These are phyloP conservation scores for Spathaspora hagerdaliae DNA, from an alignment of 805 yeast genomes.

Conservation along the genomic window DNA sequence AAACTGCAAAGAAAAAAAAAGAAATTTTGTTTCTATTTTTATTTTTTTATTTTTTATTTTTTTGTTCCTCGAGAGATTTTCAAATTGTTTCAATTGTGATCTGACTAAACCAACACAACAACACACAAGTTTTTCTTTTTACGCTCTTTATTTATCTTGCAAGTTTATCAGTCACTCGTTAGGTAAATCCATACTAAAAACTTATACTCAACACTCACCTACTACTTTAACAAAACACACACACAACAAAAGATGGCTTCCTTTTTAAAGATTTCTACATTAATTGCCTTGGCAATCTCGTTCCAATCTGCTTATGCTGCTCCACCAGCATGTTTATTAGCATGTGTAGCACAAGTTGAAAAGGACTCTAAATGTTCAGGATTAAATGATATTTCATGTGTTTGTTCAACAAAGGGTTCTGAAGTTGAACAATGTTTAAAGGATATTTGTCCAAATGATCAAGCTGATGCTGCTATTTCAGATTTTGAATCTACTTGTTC, in stretches of 20 bases:
- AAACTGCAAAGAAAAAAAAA: no score
- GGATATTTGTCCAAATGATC: constrained; percentile 63
- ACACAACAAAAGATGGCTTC: constrained; percentile 5
- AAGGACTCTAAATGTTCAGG: constrained; percentile 54
- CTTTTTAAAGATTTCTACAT: constrained; percentile 16
- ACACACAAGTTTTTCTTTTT: no score
- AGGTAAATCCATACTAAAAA: no score
- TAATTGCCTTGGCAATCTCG: constrained; percentile 35
- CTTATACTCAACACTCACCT: neutral
- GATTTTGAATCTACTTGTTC: constrained; percentile 55
- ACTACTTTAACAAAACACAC: neutral
- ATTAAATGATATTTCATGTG: constrained; percentile 62
- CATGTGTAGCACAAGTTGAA: constrained; percentile 75
- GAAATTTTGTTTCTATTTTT: no score
- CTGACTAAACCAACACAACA: no score
- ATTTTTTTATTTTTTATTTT: no score
- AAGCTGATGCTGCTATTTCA: constrained; percentile 52
- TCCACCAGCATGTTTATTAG: constrained; percentile 90
- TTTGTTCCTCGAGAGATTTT: no score
- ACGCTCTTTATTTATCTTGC: no score
- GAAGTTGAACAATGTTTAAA: constrained; percentile 61
- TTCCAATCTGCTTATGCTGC: constrained; percentile 54
- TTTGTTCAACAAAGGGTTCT: constrained; percentile 55
- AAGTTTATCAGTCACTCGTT: no score
- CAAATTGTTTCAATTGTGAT: no score